These are phyloP conservation scores for Kuraishia capsulata DNA, from an alignment of 805 yeast species.

Conservation along the genomic window DNA sequence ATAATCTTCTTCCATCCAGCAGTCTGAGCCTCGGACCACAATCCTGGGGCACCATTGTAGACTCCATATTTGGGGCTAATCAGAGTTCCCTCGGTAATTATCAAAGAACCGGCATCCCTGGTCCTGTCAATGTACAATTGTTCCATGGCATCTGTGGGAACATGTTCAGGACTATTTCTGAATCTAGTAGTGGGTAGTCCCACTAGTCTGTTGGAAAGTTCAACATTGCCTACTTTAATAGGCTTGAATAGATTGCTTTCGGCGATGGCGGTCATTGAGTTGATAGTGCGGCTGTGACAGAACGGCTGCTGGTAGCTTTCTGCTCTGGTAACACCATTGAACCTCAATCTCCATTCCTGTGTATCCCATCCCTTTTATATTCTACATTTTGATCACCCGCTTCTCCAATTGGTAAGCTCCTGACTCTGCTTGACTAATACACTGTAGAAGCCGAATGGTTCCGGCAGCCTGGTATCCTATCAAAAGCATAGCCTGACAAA, in stretches of 20 bases:
- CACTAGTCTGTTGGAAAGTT: conserved; percentile 31
- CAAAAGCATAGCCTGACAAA: too few species aligned
- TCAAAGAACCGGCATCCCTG: conserved; percentile 42
- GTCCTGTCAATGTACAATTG: conserved; percentile 53
- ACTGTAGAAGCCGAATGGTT: too few species aligned
- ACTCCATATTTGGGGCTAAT: conserved; percentile 33
- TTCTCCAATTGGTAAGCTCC: too few species aligned
- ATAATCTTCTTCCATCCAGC: conserved; percentile 40
- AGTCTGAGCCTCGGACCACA: conserved; percentile 37
- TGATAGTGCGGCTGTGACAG: too few species aligned
- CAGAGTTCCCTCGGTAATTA: conserved; percentile 53
- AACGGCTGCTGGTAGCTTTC: too few species aligned
- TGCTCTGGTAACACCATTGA: too few species aligned
- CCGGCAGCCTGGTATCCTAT: too few species aligned
- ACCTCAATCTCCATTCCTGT: too few species aligned
- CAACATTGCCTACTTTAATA: conserved; percentile 29
- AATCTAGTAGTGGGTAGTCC: conserved; percentile 43
- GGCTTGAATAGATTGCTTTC: conserved; percentile 28
- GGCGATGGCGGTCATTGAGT: too few species aligned
- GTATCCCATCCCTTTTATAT: too few species aligned
- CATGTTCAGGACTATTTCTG: conserved; percentile 27
- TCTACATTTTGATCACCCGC: too few species aligned
- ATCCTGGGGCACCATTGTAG: conserved; percentile 36
- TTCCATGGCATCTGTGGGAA: conserved; percentile 37
- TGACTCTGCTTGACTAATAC: too few species aligned